A percentile compares a stretch with the other conserved stretches of the same genome.
Evolutionary conservation across 2,329 filamentous ascomycete genomes (phyloP).

Genomic region (Diaporthe ilicicola): DNA sequence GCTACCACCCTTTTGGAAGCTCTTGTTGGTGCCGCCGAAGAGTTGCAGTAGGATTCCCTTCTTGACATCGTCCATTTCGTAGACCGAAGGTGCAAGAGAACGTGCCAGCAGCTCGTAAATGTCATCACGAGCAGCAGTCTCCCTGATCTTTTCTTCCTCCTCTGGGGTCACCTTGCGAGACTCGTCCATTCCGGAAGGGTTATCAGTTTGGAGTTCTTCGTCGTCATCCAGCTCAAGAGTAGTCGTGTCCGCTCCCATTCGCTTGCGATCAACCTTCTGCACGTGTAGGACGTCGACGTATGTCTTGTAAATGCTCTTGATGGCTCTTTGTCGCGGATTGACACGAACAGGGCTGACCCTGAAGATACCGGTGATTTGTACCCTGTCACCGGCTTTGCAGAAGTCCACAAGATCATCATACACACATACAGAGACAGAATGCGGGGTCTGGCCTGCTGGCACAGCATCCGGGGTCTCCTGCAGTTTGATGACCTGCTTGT

Average conservation of each 20-base stretch:
- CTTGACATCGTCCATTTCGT: slow-evolving; percentile 98
- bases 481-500: slow-evolving; percentile 98
- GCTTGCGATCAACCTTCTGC: slow-evolving; percentile 95
- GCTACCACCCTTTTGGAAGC: slow-evolving; percentile 94
- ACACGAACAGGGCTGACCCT: slow-evolving; percentile 92
- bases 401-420: slow-evolving; percentile 98
- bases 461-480: slow-evolving; percentile 97
- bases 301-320: slow-evolving; percentile 98
- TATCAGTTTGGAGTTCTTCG: slow-evolving; percentile 66
- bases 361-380: slow-evolving; percentile 97
- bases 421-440: slow-evolving; percentile 94
- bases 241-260: slow-evolving; percentile 88
- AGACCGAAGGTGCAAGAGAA: slow-evolving; percentile 92
- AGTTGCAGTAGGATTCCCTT: slow-evolving; percentile 97
- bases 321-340: slow-evolving; percentile 89
- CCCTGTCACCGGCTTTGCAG: slow-evolving; percentile 96
- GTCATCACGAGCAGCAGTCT: slow-evolving; percentile 80
- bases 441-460: slow-evolving; percentile 94
- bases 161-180: slow-evolving; percentile 84
- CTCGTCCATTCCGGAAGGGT: slow-evolving; percentile 77
- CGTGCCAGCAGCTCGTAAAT: slow-evolving; percentile 92
- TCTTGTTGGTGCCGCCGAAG: slow-evolving; percentile 98
- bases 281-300: slow-evolving; percentile 96
- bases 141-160: slow-evolving; percentile 88
- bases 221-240: slow-evolving; percentile 87